Percentiles rank a stretch among this genome's conserved stretches.
These are phyloP conservation scores for Trametes gibbosa DNA, from an alignment of 768 basidiomycete genomes.

Conservation along the genomic window DNA sequence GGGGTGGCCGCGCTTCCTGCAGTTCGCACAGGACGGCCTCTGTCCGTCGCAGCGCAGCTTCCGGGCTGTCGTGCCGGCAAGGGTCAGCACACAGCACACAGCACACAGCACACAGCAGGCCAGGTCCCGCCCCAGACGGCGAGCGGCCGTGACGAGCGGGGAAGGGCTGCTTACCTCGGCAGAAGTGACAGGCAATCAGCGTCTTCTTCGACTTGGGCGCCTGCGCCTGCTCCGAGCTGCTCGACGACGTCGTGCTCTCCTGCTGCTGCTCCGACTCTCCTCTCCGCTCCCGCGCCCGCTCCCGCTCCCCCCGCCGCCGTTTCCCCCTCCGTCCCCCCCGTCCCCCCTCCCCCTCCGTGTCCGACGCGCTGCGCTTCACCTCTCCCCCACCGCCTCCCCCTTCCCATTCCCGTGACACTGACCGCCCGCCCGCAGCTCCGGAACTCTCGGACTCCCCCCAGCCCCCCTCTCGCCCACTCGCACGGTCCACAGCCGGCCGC, in stretches of 20 bases:
- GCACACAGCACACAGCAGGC: no score
- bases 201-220: conserved; percentile 42
- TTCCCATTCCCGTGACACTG: background rate
- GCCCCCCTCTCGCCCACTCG: background rate
- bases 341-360: background rate
- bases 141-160: conserved; percentile 2
- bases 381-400: background rate
- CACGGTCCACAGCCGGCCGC: conserved; percentile 1
- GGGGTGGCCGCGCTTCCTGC: conserved; percentile 46
- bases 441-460: background rate
- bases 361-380: background rate
- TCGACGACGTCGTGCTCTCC: conserved; percentile 15
- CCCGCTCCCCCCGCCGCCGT: conserved; percentile 2
- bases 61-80: conserved; percentile 51
- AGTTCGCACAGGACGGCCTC: conserved; percentile 62
- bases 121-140: no score
- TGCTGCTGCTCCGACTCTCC: conserved; percentile 1
- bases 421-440: background rate
- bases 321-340: conserved; percentile 10
- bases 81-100: no score
- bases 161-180: conserved; percentile 52
- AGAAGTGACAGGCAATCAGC: conserved; percentile 73
- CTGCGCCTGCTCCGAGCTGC: conserved; percentile 17
- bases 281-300: background rate
- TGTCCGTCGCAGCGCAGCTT: conserved; percentile 75